These are phyloP conservation scores for Paspalum notatum DNA, from an alignment of 176 grass and related monocot species.

Conservation along the genomic window DNA sequence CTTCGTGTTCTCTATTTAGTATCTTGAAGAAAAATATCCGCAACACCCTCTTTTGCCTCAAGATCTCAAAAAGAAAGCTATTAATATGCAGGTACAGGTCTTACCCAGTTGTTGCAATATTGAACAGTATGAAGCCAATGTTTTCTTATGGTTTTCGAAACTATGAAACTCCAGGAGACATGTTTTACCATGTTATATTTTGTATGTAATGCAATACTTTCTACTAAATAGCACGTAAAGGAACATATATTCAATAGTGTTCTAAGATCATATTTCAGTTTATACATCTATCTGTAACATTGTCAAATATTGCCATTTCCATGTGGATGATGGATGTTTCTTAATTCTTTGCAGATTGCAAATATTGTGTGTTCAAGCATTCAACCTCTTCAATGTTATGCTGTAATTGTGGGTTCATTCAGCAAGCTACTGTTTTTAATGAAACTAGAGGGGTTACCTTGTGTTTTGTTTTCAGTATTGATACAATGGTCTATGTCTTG, in stretches of 20 bases:
- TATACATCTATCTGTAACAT: neutral
- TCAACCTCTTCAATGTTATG: constrained; percentile 77
- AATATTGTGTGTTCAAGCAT: constrained; percentile 83
- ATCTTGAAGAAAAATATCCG: constrained; percentile 93
- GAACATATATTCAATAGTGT: neutral
- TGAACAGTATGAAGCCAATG: neutral
- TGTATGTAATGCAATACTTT: neutral
- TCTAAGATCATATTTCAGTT: neutral
- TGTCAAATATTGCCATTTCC: neutral
- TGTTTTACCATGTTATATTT: neutral
- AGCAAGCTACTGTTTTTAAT: neutral
- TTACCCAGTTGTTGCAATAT: neutral
- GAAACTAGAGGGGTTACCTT: neutral
- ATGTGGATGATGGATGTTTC: constrained; percentile 11
- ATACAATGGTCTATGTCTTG: neutral
- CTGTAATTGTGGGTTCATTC: constrained; percentile 55
- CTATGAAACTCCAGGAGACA: neutral
- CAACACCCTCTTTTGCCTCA: constrained; percentile 68
- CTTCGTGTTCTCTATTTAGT: constrained; percentile 48
- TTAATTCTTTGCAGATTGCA: constrained; percentile 72
- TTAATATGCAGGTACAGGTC: constrained; percentile 78
- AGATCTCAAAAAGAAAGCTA: constrained; percentile 75
- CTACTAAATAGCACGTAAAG: neutral
- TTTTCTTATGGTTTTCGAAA: neutral
- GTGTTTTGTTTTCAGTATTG: neutral